These are phyloP conservation scores for Aspergillus steynii DNA, from an alignment of 495 filamentous ascomycete genomes.

Conservation along the genomic window DNA sequence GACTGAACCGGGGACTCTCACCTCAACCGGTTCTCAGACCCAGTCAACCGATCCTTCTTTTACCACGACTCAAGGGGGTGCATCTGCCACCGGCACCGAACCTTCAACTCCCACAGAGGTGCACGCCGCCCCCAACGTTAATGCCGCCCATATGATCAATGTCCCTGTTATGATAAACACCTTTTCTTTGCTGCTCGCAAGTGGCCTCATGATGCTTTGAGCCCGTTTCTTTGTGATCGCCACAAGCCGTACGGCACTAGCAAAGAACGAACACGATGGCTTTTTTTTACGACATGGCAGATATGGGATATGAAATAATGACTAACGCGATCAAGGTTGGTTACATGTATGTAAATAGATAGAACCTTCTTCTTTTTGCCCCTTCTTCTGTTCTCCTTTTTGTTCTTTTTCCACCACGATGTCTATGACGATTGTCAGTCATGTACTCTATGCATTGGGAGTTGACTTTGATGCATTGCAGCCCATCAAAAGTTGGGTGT, in stretches of 20 bases:
- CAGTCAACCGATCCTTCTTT: not conserved
- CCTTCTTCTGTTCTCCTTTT: conserved; percentile 4
- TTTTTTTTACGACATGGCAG: not conserved
- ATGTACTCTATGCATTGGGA: conserved; percentile 7
- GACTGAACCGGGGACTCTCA: conserved; percentile 28
- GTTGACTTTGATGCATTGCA: not conserved
- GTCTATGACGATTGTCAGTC: conserved; percentile 2
- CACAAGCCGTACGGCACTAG: conserved; percentile 1
- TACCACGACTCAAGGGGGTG: not conserved
- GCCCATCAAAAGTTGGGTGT: not conserved
- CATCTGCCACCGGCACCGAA: not conserved
- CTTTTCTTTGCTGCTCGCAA: conserved; percentile 24
- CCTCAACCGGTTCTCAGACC: conserved; percentile 10
- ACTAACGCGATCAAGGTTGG: conserved; percentile 7
- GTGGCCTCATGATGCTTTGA: conserved; percentile 23
- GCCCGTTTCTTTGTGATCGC: conserved; percentile 12
- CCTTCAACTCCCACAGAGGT: conserved; percentile 5
- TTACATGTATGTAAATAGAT: conserved; percentile 8
- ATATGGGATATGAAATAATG: conserved; percentile 12
- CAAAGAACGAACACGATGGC: not conserved
- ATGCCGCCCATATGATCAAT: conserved; percentile 12
- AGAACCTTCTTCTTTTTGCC: conserved; percentile 1
- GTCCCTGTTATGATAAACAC: conserved; percentile 12
- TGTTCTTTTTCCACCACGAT: not conserved
- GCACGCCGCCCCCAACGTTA: conserved; percentile 22